Base-by-base conservation (phyloP, 2,329 filamentous ascomycete genomes). In the Sporothrix curviconia region DNA sequence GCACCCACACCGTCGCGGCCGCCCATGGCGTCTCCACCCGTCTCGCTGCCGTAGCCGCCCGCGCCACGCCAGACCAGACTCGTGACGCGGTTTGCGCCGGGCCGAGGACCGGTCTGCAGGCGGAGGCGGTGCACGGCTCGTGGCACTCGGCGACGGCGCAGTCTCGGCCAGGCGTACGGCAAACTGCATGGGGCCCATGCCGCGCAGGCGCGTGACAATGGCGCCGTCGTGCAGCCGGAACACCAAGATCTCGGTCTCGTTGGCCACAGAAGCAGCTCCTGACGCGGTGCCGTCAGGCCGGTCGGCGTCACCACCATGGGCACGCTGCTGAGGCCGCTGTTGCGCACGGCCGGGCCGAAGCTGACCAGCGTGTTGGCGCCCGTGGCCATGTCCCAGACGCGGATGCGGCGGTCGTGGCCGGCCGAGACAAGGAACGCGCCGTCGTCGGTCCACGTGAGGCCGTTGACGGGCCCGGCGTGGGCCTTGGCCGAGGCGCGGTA, bases 291-390 rank as follows among this genome's bases (percentile, higher is more conserved):
- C 3, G 80, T 81, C 25, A 86, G 67, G 7, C 79, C 75, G 1
- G 75, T 76, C 0, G 91, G 90, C 0, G 84, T 77, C 8, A 85
- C 70, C 56, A 90, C 72, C 58, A 90, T 82, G 46, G 76, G 78
- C 19, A 82, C 74, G 59, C 79, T 84, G 19, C 80, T 81, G 5
- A 86, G 75, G 64, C 80, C 84, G 63, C 74, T 78, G 68, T 96
- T 96, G 64, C 85, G 86, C 40, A 96, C 79, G 28, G 85, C 79
- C 1, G 92, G 89, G 0, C 91, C 91, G 67, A 96, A 97, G 69
- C 87, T 92, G 0, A 88, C 89, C 6, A 96, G 81, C 0, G 89
- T 95, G 69, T 97, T 96, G 17, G 87, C 87, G 2, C 91, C 90
- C 0, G 83, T 89, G 0, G 78, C 78, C 1, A 88, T 83, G 67